Conservation (phyloP, 1,284 basidiomycete genomes). For the Naganishia liquefaciens region DNA sequence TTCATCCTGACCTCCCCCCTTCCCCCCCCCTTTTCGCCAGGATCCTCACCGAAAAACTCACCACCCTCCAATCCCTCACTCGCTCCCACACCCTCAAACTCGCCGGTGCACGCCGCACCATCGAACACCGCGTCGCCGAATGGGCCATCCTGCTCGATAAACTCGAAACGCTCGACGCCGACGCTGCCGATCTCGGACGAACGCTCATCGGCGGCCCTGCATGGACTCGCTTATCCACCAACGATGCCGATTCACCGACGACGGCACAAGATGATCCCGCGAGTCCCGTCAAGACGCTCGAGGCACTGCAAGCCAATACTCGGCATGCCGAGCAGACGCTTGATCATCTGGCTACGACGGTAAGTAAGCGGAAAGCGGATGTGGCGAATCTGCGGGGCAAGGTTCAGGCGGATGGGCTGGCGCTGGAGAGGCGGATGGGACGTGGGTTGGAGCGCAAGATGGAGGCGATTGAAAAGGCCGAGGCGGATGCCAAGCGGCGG, state of each 20-base stretch:
- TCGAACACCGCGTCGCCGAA: conserved; percentile 24
- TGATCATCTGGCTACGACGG: background rate
- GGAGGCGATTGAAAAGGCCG: conserved; percentile 7
- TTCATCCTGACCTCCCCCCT: background rate
- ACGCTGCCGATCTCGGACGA: background rate
- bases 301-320: background rate
- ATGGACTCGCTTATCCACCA: background rate
- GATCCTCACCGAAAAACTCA: background rate
- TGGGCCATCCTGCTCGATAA: conserved; percentile 10
- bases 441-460: conserved; percentile 15
- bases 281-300: background rate
- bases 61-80: conserved; percentile 1
- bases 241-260: background rate
- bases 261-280: background rate
- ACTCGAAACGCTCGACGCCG: background rate
- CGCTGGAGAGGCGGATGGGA: conserved; percentile 17
- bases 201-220: background rate
- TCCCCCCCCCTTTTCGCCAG: background rate
- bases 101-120: conserved; percentile 9
- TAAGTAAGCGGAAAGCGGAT: background rate
- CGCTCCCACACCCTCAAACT: conserved; percentile 20
- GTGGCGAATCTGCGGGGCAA: background rate
- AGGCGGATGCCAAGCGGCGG: conserved; percentile 19
- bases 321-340: background rate
- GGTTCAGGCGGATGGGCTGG: background rate